Conservation (phyloP, 495 filamentous ascomycete species). For the Monascus purpureus region DNA sequence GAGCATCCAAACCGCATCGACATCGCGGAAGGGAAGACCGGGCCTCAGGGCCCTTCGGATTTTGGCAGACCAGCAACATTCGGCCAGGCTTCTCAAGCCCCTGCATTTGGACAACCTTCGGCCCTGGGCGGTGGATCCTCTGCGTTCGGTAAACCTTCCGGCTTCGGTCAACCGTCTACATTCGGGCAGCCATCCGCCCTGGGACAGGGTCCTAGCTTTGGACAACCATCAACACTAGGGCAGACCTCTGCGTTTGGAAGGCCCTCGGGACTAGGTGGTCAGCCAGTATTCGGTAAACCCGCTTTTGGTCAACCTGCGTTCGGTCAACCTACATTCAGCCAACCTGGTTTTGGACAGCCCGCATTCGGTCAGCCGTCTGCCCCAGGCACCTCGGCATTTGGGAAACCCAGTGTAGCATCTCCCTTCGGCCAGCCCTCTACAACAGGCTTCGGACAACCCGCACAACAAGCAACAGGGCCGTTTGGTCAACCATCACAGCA, state of each 20-base stretch:
- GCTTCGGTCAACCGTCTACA: slow-evolving; percentile 19
- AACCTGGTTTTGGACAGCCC: slow-evolving; percentile 18
- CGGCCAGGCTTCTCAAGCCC: slow-evolving; percentile 10
- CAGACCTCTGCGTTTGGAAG: slow-evolving; percentile 19
- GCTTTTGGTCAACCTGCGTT: slow-evolving; percentile 20
- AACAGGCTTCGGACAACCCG: neutral
- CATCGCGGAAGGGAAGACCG: slow-evolving; percentile 40
- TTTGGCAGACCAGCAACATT: slow-evolving; percentile 24
- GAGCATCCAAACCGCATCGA: slow-evolving; percentile 74
- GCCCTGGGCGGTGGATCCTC: slow-evolving; percentile 7
- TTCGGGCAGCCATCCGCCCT: slow-evolving; percentile 20
- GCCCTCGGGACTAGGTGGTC: slow-evolving; percentile 12
- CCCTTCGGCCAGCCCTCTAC: slow-evolving; percentile 19
- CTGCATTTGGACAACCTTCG: slow-evolving; percentile 19
- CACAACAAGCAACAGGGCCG: slow-evolving; percentile 5
- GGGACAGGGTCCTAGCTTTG: slow-evolving; percentile 15
- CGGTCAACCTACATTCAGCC: slow-evolving; percentile 22
- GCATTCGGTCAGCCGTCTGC: slow-evolving; percentile 11
- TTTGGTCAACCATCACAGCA: slow-evolving; percentile 16
- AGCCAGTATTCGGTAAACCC: slow-evolving; percentile 9
- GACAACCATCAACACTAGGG: slow-evolving; percentile 21
- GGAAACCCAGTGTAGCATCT: slow-evolving; percentile 12
- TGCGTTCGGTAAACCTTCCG: slow-evolving; percentile 15
- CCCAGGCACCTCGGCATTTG: slow-evolving; percentile 9
- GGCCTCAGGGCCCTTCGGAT: slow-evolving; percentile 9